phyloP scores from a whole-genome alignment of 2,329 filamentous ascomycete genomes.

The Sporothrix pallida region DNA sequence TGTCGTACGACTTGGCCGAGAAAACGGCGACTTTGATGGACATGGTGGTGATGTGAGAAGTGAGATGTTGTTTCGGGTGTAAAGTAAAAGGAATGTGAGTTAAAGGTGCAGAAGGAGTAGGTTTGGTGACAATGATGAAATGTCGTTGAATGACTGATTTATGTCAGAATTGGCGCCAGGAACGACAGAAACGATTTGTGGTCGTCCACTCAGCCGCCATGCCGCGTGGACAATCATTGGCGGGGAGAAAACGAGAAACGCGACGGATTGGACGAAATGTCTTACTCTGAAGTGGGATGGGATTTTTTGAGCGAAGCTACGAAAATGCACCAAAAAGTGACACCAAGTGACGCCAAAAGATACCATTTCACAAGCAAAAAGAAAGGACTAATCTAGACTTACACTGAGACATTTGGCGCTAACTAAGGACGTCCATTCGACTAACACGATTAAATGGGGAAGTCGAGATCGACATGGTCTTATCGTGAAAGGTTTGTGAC shows the following conservation, averaged over 20 bases:
- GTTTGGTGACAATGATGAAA: too few species aligned
- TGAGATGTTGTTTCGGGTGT: not conserved
- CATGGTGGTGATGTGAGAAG: not conserved
- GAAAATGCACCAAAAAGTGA: not conserved
- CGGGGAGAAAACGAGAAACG: not conserved
- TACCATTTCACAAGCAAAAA: not conserved
- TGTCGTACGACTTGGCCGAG: conserved; percentile 69
- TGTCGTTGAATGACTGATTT: too few species aligned
- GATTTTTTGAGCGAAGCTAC: not conserved
- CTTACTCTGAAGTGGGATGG: not conserved
- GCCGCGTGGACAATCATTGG: not conserved
- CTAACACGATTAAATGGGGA: not conserved
- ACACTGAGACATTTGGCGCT: not conserved
- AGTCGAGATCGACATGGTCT: not conserved
- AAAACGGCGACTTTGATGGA: conserved; percentile 67
- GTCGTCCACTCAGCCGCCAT: conserved; percentile 20
- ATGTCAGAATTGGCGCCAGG: not conserved
- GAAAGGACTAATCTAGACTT: not conserved
- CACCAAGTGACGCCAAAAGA: not conserved
- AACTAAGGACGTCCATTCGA: conserved; percentile 8
- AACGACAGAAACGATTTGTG: not conserved
- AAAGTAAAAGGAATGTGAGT: not conserved
- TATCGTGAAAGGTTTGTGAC: not conserved
- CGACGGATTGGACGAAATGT: conserved; percentile 23
- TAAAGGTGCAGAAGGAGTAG: too few species aligned